Evolutionary conservation across 208 protist species (phyloP), one percentile per base, ranked within the genome.

Genomic region (Leishmania martiniquensis): DNA sequence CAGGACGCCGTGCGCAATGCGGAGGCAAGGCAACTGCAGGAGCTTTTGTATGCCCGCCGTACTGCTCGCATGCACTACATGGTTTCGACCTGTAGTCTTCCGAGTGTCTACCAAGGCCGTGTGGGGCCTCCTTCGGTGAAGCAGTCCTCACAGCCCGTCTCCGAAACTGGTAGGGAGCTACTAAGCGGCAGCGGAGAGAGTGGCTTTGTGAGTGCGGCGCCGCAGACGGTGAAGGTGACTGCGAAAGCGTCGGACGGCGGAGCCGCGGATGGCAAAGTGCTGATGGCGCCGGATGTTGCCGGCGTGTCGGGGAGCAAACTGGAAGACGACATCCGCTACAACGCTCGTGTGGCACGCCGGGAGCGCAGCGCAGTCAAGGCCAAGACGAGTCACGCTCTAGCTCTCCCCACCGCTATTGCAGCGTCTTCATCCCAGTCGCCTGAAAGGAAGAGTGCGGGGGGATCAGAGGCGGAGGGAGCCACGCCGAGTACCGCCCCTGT

Each of bases 41-140:
- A 78, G 13, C n/a, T 63, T 2, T 54, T 39, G 25, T 93, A 91
- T 79, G 81, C 66, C 42, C 47, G 76, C 25, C 85, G 86, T 29
- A 89, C 87, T 13, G 83, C 82, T 9, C 85, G 71, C 63, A 76
- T 91, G 67, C 87, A 91, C 77, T 77, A 91, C 57, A 79, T 89
- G 65, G 62, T 93, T 22, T 92, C 87, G 55, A 95, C 91, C 9
- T 76, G 67, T n/a, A 78, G 66, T 69, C 72, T 87, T 10, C 82
- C 83, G 47, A 86, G 91, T 37, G 81, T 93, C 29, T 95, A 92
- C 72, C 68, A 82, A 13, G 78, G 68, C 0, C 79, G 76, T 5
- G 62, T 55, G 34, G 65, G 69, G 51, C 32, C 75, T 7, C 62
- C 69, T 6, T 52, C 32, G 52, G 72, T 13, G 37, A 51, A 7